Evolutionary conservation across 495 filamentous ascomycete genomes (phyloP), one percentile per base, ranked within the genome.

Genomic region (Annulohypoxylon maeteangense): DNA sequence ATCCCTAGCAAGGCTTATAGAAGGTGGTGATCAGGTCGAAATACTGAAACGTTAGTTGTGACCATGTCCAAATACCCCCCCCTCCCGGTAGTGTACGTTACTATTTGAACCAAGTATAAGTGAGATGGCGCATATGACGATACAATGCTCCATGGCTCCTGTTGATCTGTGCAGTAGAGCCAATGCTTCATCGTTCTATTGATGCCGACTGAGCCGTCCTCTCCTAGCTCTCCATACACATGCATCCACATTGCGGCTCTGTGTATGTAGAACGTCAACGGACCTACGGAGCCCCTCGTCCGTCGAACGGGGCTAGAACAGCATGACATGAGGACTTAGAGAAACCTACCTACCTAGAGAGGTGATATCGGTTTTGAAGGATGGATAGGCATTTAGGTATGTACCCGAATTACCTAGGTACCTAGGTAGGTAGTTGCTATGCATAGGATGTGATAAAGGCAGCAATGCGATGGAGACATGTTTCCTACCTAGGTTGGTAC

Each of bases 121-220:
- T 40, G 14, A 38, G 36, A 29, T 16, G 42, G 31, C 32, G 22
- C 16, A 34, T 32, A 67, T 59, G 63, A 60, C 45, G 63, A 44
- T 47, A 67, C 10, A 23, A 7, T 51, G 27, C 53, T 53, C 38
- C 38, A 12, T 44, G 25, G 23, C 12, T 55, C 34, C 14, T 23
- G 55, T 58, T 38, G 36, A 58, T 58, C 55, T 58, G 20, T 29
- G 36, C 55, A 42, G 6, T 34, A 34, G 29, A 54, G 23, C 36
- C 18, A 27, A 34, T 8, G 23, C 27, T 61, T 42, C 2, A 32
- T 36, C 16, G 32, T 47, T 45, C 62, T 25, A 25, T 51, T n/a
- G 31, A 63, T 56, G 58, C 57, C 58, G 65, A 42, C 23, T 62
- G 47, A 60, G 45, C 64, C 55, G 55, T 44, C 34, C 44, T 53